Conservation (phyloP, 768 basidiomycete species). For the Phanerochaete carnosa region DNA sequence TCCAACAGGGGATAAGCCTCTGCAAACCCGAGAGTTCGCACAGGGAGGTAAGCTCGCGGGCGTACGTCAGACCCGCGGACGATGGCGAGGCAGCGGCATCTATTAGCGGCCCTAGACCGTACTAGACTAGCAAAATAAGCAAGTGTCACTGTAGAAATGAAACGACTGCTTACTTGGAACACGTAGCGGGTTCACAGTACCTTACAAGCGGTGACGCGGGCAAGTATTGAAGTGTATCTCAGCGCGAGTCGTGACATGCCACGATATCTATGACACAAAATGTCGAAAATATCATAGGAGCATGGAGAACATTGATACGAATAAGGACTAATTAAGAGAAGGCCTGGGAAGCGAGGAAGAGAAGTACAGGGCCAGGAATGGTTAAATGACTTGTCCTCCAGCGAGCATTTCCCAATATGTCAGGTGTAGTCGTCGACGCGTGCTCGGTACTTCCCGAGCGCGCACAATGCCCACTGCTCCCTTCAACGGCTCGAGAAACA, state of each 20-base stretch:
- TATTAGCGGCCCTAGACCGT: not conserved
- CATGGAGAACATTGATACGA: too few relatives aligned
- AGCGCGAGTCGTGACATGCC: too few relatives aligned
- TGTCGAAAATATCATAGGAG: too few relatives aligned
- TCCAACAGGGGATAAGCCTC: not conserved
- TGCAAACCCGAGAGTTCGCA: not conserved
- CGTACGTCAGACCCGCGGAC: not conserved
- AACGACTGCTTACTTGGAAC: too few relatives aligned
- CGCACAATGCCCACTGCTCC: not conserved
- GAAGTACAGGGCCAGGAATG: not conserved
- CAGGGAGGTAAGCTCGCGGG: not conserved
- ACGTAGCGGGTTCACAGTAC: too few relatives aligned
- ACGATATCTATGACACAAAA: too few relatives aligned
- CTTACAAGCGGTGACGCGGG: too few relatives aligned
- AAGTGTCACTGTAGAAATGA: too few relatives aligned
- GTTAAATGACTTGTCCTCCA: not conserved
- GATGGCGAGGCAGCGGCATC: not conserved
- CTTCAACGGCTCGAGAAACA: too few relatives aligned
- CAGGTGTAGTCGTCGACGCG: constrained; percentile 1
- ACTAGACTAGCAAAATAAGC: too few relatives aligned
- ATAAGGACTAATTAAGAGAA: not conserved
- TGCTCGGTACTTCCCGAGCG: not conserved
- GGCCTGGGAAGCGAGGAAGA: not conserved
- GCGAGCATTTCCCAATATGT: not conserved
- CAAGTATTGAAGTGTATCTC: too few relatives aligned